Percentiles rank a stretch among this genome's conserved stretches.
These are phyloP conservation scores for Apiospora saccharicola DNA, from an alignment of 2,329 filamentous ascomycete species.

Conservation along the genomic window DNA sequence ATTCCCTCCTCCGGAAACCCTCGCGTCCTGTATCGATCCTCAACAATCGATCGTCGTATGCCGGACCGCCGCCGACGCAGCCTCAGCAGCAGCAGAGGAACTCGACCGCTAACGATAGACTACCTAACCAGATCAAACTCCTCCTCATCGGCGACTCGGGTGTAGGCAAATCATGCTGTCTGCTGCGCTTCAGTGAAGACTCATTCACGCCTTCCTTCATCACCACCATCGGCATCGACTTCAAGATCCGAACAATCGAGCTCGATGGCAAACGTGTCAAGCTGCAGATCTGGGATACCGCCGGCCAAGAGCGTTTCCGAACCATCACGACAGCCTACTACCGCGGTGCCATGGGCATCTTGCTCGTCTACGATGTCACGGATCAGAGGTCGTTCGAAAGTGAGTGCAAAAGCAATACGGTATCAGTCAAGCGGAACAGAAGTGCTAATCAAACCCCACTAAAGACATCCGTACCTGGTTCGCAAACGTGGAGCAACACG, in stretches of 20 bases:
- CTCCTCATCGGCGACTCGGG: slow-evolving; percentile 96
- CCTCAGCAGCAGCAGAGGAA: background rate
- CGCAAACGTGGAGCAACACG: slow-evolving; percentile 97
- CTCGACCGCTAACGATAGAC: slow-evolving; percentile 29
- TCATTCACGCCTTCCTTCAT: slow-evolving; percentile 98
- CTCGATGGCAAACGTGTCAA: slow-evolving; percentile 98
- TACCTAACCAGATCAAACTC: slow-evolving; percentile 81
- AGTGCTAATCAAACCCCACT: slow-evolving; percentile 27
- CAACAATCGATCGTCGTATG: slow-evolving; percentile 10
- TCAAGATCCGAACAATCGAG: slow-evolving; percentile 99
- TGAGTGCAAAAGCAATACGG: slow-evolving; percentile 49
- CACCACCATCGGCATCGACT: slow-evolving; percentile 99
- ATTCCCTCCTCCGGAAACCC: background rate
- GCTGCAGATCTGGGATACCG: slow-evolving; percentile 99
- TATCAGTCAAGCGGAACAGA: slow-evolving; percentile 28
- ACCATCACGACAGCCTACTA: slow-evolving; percentile 99
- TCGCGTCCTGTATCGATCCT: background rate
- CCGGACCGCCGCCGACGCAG: slow-evolving; percentile 9
- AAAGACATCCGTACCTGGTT: slow-evolving; percentile 99
- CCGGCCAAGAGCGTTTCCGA: slow-evolving; percentile 96
- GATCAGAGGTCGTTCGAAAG: slow-evolving; percentile 96
- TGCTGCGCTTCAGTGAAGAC: slow-evolving; percentile 96
- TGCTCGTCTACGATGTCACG: slow-evolving; percentile 98
- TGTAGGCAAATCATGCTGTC: slow-evolving; percentile 96
- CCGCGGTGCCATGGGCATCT: slow-evolving; percentile 95